Percentiles rank a stretch among this genome's conserved stretches.
phyloP scores from a whole-genome alignment of 129 eudicot genomes.

The Artemisia annua region DNA sequence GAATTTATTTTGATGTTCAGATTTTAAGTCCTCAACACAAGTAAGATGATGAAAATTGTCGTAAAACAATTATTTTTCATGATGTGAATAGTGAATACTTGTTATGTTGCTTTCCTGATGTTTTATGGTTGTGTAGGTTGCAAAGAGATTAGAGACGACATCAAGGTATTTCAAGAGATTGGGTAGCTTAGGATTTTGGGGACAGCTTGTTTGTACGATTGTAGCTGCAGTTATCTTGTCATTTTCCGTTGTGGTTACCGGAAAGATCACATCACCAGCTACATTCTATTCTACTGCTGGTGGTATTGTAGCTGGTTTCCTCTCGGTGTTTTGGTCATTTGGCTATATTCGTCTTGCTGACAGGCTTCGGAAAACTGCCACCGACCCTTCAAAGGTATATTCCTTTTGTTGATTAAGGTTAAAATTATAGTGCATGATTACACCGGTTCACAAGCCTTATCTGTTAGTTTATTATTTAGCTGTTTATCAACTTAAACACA shows the following conservation, averaged over 20 bases:
- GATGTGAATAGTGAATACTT: background rate
- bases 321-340: slow-evolving; percentile 92
- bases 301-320: slow-evolving; percentile 86
- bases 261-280: slow-evolving; percentile 79
- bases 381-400: slow-evolving; percentile 84
- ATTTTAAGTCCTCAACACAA: no score
- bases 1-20: no score
- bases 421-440: slow-evolving; percentile 8
- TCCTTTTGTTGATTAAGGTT: background rate
- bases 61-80: background rate
- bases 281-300: slow-evolving; percentile 89
- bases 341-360: slow-evolving; percentile 89
- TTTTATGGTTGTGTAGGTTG: slow-evolving; percentile 49
- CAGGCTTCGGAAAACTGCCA: slow-evolving; percentile 78
- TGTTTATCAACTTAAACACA: background rate
- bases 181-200: slow-evolving; percentile 96
- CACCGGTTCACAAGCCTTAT: background rate
- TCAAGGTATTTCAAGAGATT: slow-evolving; percentile 90
- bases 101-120: background rate
- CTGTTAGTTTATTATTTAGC: background rate
- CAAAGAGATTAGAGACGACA: slow-evolving; percentile 73
- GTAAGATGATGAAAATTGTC: no score
- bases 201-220: slow-evolving; percentile 74
- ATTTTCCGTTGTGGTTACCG: slow-evolving; percentile 70
- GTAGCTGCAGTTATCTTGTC: slow-evolving; percentile 86